A percentile compares a stretch with the other conserved stretches of the same genome.
Evolutionary conservation across 495 filamentous ascomycete species (phyloP).

Genomic region (Hypoxylon subgilvum): DNA sequence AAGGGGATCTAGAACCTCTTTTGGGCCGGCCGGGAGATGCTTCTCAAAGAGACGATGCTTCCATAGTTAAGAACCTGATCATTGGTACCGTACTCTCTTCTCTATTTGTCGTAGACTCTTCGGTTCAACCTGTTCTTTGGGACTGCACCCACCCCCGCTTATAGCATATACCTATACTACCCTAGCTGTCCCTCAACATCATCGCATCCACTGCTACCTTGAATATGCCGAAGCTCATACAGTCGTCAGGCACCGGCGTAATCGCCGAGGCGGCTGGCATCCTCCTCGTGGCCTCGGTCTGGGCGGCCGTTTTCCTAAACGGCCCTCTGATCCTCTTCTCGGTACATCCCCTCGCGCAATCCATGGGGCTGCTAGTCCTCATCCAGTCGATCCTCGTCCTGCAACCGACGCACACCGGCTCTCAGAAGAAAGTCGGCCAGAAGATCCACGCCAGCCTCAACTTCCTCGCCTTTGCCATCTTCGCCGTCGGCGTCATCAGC

Average conservation of each 20-base stretch:
- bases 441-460: conserved; percentile 72
- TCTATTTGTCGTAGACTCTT: conserved; percentile 6
- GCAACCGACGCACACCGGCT: conserved; percentile 80
- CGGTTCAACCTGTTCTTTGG: background rate
- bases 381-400: conserved; percentile 82
- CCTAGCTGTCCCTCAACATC: background rate
- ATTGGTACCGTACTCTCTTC: conserved; percentile 62
- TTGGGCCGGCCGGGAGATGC: conserved; percentile 77
- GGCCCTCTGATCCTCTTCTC: conserved; percentile 75
- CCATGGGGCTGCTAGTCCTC: conserved; percentile 71
- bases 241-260: conserved; percentile 52
- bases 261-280: conserved; percentile 46
- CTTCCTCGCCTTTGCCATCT: conserved; percentile 62
- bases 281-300: conserved; percentile 74
- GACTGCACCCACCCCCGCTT: background rate
- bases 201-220: conserved; percentile 1
- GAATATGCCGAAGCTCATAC: conserved; percentile 52
- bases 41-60: conserved; percentile 65
- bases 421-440: conserved; percentile 75
- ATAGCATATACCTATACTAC: background rate
- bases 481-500: conserved; percentile 70
- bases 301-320: conserved; percentile 71
- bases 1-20: conserved; percentile 74
- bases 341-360: conserved; percentile 85
- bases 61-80: conserved; percentile 73